Evolutionary conservation across 2,329 filamentous ascomycete species (phyloP).

Genomic region (Thelonectria blattea): DNA sequence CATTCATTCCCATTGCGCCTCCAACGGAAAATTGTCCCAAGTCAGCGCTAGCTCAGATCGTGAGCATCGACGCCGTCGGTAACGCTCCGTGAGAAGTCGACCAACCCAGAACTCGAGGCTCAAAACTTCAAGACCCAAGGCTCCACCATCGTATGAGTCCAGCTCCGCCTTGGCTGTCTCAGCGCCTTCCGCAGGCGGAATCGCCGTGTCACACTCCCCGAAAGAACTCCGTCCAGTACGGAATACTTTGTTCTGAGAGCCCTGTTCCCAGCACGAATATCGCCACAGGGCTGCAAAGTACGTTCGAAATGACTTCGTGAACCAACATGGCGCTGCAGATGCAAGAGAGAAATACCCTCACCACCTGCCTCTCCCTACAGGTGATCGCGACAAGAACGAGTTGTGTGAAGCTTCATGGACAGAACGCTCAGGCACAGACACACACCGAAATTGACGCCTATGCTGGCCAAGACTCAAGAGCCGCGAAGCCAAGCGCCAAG

Average conservation of each 20-base stretch:
- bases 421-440: conserved; percentile 5
- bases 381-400: background rate
- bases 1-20: conserved; percentile 7
- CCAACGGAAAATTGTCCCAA: background rate
- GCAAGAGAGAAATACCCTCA: background rate
- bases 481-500: conserved; percentile 29
- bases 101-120: conserved; percentile 3
- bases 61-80: conserved; percentile 8
- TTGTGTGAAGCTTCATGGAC: background rate
- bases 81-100: conserved; percentile 5
- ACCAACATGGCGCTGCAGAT: background rate
- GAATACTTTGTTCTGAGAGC: background rate
- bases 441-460: conserved; percentile 20
- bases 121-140: conserved; percentile 2
- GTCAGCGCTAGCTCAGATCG: conserved; percentile 13
- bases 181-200: conserved; percentile 24
- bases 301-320: background rate
- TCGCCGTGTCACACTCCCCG: conserved; percentile 21
- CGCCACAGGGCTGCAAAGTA: conserved; percentile 1
- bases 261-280: conserved; percentile 15
- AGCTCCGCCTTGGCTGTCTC: conserved; percentile 24
- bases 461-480: conserved; percentile 34
- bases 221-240: conserved; percentile 19
- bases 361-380: background rate
- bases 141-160: conserved; percentile 28